Evolutionary conservation across 2,329 filamentous ascomycete genomes (phyloP), one percentile per base, ranked within the genome.

Genomic region (Aspergillus caelatus): DNA sequence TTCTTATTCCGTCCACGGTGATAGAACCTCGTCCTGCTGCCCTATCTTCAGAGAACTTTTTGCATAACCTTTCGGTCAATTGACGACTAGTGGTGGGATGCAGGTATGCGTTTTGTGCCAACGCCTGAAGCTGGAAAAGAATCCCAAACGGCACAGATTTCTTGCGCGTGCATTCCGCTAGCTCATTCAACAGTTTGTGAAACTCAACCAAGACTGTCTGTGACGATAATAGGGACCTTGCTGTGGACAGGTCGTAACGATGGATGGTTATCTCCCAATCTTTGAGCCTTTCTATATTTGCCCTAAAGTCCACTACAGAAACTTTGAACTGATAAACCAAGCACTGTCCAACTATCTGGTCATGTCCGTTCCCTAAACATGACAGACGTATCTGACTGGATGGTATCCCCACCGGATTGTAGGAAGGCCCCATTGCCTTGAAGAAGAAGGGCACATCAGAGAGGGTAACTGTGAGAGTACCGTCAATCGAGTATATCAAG

Each of bases 41-140:
- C 55, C 74, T 58, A 54, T 71, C 57, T 46, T 72, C 23, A 62
- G 75, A 48, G 54, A 70, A 75, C 0, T 80, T 66, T 0, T 66
- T 46, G 4, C 75, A 71, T 1, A 90, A 76, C 1, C 78, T 64
- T 0, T 75, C 70, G 0, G 87, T 71, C 4, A 92, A 70, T 0
- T 71, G 66, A 0, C 79, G 48, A 0, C 87, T 85, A 0, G 77
- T 84, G 0, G 70, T 67, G 0, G 91, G 90, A 23, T 85, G 79
- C 1, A 93, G 80, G 61, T 85, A 87, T 14, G 84, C 86, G 68
- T 90, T 90, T 67, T 84, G 80, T 0, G 88, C 86, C 9, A 93
- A 77, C 11, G 83, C 83, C 57, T 90, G 84, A 2, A 91, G 77
- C 66, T 91, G 88, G 68, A 87, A 90, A 3, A 86, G 77, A 0